Conservation (phyloP, 2,329 filamentous ascomycete species). For the Cytospora piceae region DNA sequence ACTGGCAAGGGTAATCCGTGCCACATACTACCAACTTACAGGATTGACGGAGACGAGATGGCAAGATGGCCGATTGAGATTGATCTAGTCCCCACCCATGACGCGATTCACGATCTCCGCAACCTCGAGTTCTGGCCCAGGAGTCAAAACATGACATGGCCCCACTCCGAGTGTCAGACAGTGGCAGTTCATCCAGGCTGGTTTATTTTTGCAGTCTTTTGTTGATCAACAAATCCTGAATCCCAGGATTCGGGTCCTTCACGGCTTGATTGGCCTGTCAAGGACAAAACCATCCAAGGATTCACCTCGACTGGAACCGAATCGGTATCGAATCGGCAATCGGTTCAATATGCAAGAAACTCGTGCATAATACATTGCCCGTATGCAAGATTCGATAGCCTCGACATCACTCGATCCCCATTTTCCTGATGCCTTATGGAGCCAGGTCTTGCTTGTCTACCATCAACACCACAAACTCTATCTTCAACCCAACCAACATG, state of each 20-base stretch:
- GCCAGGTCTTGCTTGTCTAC: not conserved
- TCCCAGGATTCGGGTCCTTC: not conserved
- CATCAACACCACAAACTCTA: not conserved
- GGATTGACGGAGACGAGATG: not conserved
- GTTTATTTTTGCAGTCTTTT: conserved; percentile 19
- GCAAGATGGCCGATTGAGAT: not conserved
- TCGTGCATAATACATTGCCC: not conserved
- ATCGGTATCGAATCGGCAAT: not conserved
- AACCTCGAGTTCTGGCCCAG: conserved; percentile 14
- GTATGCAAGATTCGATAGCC: not conserved
- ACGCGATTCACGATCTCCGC: not conserved
- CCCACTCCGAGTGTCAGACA: not conserved
- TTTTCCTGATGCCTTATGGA: not conserved
- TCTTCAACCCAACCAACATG: not conserved
- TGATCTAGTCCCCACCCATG: conserved; percentile 2
- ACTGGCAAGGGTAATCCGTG: not conserved
- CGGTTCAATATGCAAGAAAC: not conserved
- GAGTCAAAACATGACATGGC: conserved; percentile 5
- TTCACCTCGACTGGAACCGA: not conserved
- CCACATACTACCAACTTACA: not conserved
- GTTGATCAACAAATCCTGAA: conserved; percentile 18
- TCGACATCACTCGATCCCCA: not conserved
- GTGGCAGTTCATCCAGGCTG: not conserved
- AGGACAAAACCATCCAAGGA: not conserved
- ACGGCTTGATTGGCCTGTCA: conserved; percentile 1